phyloP scores from a whole-genome alignment of 768 basidiomycete species.

The Tremella fuciformis region DNA sequence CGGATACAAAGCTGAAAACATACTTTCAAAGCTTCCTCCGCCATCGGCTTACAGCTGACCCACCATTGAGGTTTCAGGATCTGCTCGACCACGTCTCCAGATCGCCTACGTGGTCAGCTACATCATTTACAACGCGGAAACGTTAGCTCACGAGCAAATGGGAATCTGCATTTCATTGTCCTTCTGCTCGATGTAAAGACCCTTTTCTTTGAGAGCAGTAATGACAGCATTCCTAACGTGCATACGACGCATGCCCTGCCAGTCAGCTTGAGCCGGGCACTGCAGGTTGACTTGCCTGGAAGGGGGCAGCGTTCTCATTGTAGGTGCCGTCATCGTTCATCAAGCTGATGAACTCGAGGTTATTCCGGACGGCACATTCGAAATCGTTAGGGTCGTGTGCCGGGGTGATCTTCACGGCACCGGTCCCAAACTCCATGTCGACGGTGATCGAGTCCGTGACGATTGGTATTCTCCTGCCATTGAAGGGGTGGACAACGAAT shows the following conservation, averaged over 20 bases:
- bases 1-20: background rate
- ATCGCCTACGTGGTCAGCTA: slow-evolving; percentile 63
- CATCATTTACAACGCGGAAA: background rate
- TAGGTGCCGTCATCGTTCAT: slow-evolving; percentile 95
- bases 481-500: slow-evolving; percentile 83
- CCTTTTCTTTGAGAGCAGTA: slow-evolving; percentile 75
- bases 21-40: slow-evolving; percentile 83
- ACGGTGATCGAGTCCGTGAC: slow-evolving; percentile 76
- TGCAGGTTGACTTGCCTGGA: slow-evolving; percentile 57
- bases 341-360: slow-evolving; percentile 87
- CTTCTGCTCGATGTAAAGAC: slow-evolving; percentile 82
- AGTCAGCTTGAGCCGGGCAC: background rate
- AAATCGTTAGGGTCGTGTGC: slow-evolving; percentile 98
- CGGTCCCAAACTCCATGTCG: slow-evolving; percentile 94
- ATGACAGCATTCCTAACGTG: slow-evolving; percentile 82
- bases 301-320: slow-evolving; percentile 82
- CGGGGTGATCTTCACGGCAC: slow-evolving; percentile 98
- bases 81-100: slow-evolving; percentile 92
- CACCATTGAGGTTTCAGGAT: slow-evolving; percentile 98
- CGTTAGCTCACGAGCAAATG: slow-evolving; percentile 67
- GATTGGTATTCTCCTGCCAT: slow-evolving; percentile 80
- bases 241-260: slow-evolving; percentile 94
- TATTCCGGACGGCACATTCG: slow-evolving; percentile 82
- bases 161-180: slow-evolving; percentile 98
- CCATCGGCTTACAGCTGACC: slow-evolving; percentile 87